Conservation (phyloP, 352 stramenopile genomes). For the Globisporangium cylindrosporum region DNA sequence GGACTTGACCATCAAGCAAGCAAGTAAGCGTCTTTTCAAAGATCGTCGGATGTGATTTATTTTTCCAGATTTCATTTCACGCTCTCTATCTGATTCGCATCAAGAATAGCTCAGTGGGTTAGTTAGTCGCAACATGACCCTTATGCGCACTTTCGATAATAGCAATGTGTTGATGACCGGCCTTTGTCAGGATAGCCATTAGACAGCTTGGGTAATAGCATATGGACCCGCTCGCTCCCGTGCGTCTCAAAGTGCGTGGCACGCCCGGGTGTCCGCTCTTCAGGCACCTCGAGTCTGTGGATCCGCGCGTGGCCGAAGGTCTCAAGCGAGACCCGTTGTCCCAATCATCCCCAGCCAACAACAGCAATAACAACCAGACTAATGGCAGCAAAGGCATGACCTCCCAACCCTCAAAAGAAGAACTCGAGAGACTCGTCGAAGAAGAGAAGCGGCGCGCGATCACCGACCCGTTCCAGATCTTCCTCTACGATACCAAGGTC, state of each 20-base stretch:
- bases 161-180: too few relatives aligned
- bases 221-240: slow-evolving; percentile 12
- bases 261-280: slow-evolving; percentile 48
- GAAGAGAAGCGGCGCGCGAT: slow-evolving; percentile 59
- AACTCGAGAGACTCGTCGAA: slow-evolving; percentile 55
- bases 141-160: neutral
- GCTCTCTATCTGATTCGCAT: neutral
- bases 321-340: slow-evolving; percentile 26
- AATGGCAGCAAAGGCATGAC: neutral
- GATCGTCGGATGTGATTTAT: neutral
- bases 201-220: neutral
- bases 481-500: slow-evolving; percentile 64
- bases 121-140: neutral
- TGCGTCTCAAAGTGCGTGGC: slow-evolving; percentile 39
- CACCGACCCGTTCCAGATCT: slow-evolving; percentile 55
- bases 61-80: neutral
- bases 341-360: neutral
- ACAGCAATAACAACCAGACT: neutral
- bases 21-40: neutral
- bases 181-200: neutral
- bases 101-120: neutral
- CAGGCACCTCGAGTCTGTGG: slow-evolving; percentile 39
- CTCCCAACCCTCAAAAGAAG: slow-evolving; percentile 8
- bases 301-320: slow-evolving; percentile 59
- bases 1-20: too few relatives aligned